phyloP scores from a whole-genome alignment of 2,329 filamentous ascomycete species.

The Cladophialophora exuberans region DNA sequence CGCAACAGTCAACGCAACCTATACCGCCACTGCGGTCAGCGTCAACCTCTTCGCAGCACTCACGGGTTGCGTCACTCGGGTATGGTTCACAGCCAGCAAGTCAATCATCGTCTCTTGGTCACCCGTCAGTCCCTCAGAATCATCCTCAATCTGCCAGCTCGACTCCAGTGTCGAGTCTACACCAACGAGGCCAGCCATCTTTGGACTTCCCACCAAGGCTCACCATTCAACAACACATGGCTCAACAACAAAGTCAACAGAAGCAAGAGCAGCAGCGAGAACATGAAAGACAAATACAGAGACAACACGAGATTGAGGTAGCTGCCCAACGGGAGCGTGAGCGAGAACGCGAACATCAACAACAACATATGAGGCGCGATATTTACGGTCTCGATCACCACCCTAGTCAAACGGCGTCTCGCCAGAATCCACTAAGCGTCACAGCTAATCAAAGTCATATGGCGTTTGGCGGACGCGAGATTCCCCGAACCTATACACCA shows the following conservation, averaged over 20 bases:
- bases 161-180: constrained; percentile 32
- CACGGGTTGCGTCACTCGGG: constrained; percentile 27
- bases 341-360: constrained; percentile 27
- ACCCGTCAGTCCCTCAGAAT: constrained; percentile 17
- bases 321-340: constrained; percentile 21
- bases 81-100: constrained; percentile 19
- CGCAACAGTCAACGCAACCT: constrained; percentile 22
- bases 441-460: constrained; percentile 22
- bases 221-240: constrained; percentile 32
- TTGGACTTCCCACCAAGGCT: constrained; percentile 25
- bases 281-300: constrained; percentile 24
- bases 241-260: constrained; percentile 26
- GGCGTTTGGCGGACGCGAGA: constrained; percentile 25
- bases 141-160: constrained; percentile 30
- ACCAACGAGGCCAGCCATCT: constrained; percentile 27
- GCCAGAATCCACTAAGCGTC: constrained; percentile 21
- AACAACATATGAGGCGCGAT: constrained; percentile 23
- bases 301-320: constrained; percentile 24
- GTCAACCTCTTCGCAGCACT: constrained; percentile 25
- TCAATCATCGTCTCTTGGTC: constrained; percentile 13
- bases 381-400: constrained; percentile 24
- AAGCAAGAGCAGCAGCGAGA: constrained; percentile 31
- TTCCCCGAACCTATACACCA: constrained; percentile 26
- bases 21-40: constrained; percentile 23
- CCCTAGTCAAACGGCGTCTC: constrained; percentile 11